Conservation (phyloP, 2,329 filamentous ascomycete genomes). For the Trichoderma arundinaceum region DNA sequence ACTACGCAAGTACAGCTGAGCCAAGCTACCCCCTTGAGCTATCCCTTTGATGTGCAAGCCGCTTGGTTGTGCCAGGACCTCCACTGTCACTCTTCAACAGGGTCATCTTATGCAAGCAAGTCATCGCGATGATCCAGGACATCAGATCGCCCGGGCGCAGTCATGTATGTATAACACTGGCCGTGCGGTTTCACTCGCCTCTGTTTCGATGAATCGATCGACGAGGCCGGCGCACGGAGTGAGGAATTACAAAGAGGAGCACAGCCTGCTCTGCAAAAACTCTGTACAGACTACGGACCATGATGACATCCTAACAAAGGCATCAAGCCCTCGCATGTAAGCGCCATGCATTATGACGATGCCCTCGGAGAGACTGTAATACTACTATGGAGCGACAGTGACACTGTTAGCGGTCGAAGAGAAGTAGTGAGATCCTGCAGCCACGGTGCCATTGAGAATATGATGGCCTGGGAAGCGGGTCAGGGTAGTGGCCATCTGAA, state of each 20-base stretch:
- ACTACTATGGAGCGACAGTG: neutral
- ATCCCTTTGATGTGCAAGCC: neutral
- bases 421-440: constrained; percentile 7
- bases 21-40: neutral
- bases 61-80: neutral
- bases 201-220: constrained; percentile 15
- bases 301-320: neutral
- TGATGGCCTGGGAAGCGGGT: constrained; percentile 27
- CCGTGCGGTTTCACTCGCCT: constrained; percentile 4
- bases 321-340: neutral
- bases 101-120: constrained; percentile 21
- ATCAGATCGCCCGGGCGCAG: constrained; percentile 30
- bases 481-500: constrained; percentile 33
- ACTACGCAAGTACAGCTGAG: neutral
- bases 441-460: constrained; percentile 21
- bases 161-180: constrained; percentile 10
- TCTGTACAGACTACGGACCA: neutral
- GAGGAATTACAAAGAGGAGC: constrained; percentile 3
- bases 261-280: neutral
- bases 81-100: neutral
- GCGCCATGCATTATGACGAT: neutral
- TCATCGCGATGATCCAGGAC: constrained; percentile 16
- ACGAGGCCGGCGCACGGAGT: constrained; percentile 24
- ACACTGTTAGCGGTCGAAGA: neutral
- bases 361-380: neutral